Percentiles rank a stretch among this genome's conserved stretches.
Conservation (phyloP, 163 green algal genomes). For the Volvox carteri region DNA sequence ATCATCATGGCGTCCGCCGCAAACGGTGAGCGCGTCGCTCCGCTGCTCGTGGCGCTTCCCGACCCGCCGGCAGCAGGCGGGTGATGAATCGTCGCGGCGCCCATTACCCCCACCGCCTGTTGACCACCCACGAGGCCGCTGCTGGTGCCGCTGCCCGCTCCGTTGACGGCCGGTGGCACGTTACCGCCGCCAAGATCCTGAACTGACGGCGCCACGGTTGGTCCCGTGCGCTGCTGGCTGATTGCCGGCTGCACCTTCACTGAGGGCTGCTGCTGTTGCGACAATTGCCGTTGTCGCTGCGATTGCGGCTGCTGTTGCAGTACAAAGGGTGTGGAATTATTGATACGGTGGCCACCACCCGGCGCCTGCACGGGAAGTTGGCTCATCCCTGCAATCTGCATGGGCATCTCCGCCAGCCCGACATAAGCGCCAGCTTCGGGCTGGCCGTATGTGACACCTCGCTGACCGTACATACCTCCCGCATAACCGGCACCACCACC, state of each 20-base stretch:
- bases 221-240: too few relatives aligned
- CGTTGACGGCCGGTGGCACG: not conserved
- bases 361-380: not conserved
- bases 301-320: slow-evolving; percentile 5
- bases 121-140: not conserved
- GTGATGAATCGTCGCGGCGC: not conserved
- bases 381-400: not conserved
- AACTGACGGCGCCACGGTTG: too few relatives aligned
- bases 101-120: slow-evolving; percentile 5
- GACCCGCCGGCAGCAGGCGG: not conserved
- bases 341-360: slow-evolving; percentile 34
- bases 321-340: slow-evolving; percentile 28
- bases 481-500: not conserved
- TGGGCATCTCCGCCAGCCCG: too few relatives aligned
- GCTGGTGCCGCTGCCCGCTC: not conserved
- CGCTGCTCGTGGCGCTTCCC: not conserved
- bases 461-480: not conserved
- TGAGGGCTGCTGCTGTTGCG: not conserved
- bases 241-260: not conserved
- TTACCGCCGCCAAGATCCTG: not conserved
- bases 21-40: slow-evolving; percentile 15
- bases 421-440: not conserved
- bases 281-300: slow-evolving; percentile 12
- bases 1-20: slow-evolving; percentile 17
- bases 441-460: not conserved